Percentiles rank a stretch among this genome's conserved stretches.
phyloP scores from a whole-genome alignment of 106 monocot species.

The Platanthera zijinensis region DNA sequence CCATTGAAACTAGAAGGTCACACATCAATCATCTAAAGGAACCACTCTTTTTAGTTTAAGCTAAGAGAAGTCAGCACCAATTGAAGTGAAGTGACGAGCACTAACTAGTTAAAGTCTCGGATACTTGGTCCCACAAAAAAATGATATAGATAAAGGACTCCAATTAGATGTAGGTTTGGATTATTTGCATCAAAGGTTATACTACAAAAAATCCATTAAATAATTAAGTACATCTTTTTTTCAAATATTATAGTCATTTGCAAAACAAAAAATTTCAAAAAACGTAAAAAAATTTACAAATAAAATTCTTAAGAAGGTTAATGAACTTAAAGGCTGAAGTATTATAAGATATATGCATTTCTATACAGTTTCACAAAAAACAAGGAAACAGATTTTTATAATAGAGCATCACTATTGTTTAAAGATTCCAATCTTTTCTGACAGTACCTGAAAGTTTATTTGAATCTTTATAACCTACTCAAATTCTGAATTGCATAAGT shows the following conservation, averaged over 20 bases:
- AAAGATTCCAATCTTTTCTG: background rate
- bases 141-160: background rate
- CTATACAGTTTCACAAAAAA: background rate
- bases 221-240: background rate
- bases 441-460: background rate
- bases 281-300: background rate
- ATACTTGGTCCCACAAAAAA: too few relatives aligned
- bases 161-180: background rate
- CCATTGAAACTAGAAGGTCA: too few relatives aligned
- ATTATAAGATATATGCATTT: background rate
- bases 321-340: background rate
- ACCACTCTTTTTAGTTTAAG: background rate
- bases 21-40: background rate
- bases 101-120: background rate
- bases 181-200: background rate
- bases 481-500: background rate
- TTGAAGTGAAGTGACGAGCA: background rate
- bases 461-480: background rate
- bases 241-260: background rate
- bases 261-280: background rate
- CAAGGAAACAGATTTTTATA: background rate
- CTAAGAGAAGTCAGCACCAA: background rate
- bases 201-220: background rate
- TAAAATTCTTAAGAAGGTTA: background rate
- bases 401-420: background rate